A percentile compares a stretch with the other conserved stretches of the same genome.
These are phyloP conservation scores for Neurospora crassa DNA, from an alignment of 2,329 filamentous ascomycete genomes.

Conservation along the genomic window DNA sequence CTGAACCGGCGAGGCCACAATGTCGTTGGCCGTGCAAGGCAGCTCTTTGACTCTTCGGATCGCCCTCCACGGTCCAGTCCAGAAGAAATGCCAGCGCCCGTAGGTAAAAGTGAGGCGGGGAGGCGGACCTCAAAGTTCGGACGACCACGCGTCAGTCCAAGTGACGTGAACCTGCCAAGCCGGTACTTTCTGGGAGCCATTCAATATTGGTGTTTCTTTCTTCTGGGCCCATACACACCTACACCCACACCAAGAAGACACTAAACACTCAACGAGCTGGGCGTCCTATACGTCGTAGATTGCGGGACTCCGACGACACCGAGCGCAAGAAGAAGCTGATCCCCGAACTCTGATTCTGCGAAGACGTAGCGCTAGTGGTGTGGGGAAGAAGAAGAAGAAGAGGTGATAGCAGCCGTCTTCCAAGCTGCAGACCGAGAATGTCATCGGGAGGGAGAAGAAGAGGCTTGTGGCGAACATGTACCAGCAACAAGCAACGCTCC, in stretches of 20 bases:
- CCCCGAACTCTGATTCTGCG: slow-evolving; percentile 82
- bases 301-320: slow-evolving; percentile 38
- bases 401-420: slow-evolving; percentile 88
- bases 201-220: not conserved
- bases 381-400: slow-evolving; percentile 61
- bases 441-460: slow-evolving; percentile 57
- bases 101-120: not conserved
- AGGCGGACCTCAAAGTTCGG: not conserved
- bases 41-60: not conserved
- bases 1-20: not conserved
- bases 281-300: slow-evolving; percentile 99
- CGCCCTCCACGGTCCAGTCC: no score
- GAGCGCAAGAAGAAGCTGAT: slow-evolving; percentile 86
- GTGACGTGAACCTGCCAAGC: not conserved
- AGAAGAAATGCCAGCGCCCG: not conserved
- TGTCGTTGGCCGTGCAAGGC: not conserved
- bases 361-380: slow-evolving; percentile 43
- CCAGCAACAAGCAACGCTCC: not conserved
- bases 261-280: slow-evolving; percentile 95
- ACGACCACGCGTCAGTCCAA: not conserved
- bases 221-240: slow-evolving; percentile 54
- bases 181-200: not conserved
- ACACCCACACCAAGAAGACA: slow-evolving; percentile 93
- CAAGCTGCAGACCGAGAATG: slow-evolving; percentile 78
- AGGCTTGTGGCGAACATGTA: not conserved